A percentile compares a stretch with the other conserved stretches of the same genome.
Conservation (phyloP, 1,284 basidiomycete genomes). For the Macrocystidia cucumis region DNA sequence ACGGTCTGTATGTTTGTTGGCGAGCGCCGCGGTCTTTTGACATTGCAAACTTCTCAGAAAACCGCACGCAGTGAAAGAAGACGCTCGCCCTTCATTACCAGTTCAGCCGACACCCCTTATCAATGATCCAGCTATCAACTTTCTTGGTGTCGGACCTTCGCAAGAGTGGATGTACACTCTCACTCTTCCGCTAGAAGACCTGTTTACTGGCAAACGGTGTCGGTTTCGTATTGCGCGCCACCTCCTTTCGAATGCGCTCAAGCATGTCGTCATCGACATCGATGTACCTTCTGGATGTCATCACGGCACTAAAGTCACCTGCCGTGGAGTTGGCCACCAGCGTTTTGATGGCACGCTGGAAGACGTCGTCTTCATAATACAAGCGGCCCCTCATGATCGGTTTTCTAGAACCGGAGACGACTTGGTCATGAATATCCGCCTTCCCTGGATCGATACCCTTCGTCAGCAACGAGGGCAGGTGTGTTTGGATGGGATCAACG, state of each 20-base stretch:
- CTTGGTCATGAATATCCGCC: slow-evolving; percentile 16
- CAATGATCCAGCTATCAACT: too few species aligned
- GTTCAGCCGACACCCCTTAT: too few species aligned
- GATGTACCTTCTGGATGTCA: slow-evolving; percentile 16
- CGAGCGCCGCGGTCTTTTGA: too few species aligned
- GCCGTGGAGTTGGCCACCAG: slow-evolving; percentile 17
- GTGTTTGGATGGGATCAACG: slow-evolving; percentile 16
- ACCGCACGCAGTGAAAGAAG: too few species aligned
- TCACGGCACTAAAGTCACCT: slow-evolving; percentile 15
- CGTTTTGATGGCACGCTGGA: slow-evolving; percentile 17
- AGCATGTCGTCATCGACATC: slow-evolving; percentile 14
- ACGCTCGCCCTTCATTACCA: too few species aligned
- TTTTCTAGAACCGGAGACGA: slow-evolving; percentile 17
- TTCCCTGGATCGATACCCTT: slow-evolving; percentile 18
- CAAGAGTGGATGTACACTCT: slow-evolving; percentile 17
- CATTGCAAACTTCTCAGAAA: too few species aligned
- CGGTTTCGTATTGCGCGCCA: slow-evolving; percentile 17
- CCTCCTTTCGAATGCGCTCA: slow-evolving; percentile 14
- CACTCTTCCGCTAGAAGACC: slow-evolving; percentile 18
- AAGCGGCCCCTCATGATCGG: slow-evolving; percentile 14
- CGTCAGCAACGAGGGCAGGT: slow-evolving; percentile 14
- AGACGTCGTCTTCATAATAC: slow-evolving; percentile 17
- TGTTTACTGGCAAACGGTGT: slow-evolving; percentile 16
- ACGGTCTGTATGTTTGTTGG: too few species aligned
- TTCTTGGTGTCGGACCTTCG: slow-evolving; percentile 12